These are phyloP conservation scores for Alternaria postmessia DNA, from an alignment of 2,329 filamentous ascomycete genomes.

Conservation along the genomic window DNA sequence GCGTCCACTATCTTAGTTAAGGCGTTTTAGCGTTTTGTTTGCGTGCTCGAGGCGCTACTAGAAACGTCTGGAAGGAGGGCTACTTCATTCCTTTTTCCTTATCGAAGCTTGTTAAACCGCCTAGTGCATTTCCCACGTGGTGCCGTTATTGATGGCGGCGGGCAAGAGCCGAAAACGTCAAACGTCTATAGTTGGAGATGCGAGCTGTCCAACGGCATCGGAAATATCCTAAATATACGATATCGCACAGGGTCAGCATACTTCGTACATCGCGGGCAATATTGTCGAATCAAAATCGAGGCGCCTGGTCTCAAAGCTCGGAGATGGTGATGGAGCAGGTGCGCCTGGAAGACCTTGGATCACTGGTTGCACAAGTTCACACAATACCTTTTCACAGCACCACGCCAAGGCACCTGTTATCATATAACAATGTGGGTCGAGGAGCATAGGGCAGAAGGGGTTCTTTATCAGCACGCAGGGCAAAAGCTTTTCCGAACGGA, in stretches of 20 bases:
- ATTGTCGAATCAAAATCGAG: not conserved
- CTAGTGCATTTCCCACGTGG: constrained; percentile 1
- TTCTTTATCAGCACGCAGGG: not conserved
- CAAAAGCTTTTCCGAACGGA: constrained; percentile 5
- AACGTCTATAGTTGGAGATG: too few species aligned
- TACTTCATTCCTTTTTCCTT: not conserved
- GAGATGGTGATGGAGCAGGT: not conserved
- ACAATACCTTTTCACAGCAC: not conserved
- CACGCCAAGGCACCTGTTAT: too few species aligned
- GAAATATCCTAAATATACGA: rapidly evolving
- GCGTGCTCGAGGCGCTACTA: not conserved
- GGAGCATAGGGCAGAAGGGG: not conserved
- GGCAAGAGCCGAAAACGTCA: not conserved
- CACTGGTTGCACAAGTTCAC: not conserved
- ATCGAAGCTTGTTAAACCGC: not conserved
- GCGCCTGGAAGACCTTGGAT: not conserved
- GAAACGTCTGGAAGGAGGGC: not conserved
- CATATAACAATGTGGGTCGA: rapidly evolving
- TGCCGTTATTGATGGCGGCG: not conserved
- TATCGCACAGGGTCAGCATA: too few species aligned
- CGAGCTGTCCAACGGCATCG: not conserved
- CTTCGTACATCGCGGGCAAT: not conserved
- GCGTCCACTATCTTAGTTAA: not conserved
- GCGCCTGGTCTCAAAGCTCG: not conserved
- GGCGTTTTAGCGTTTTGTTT: not conserved